Base-by-base conservation (phyloP, 78 protist species). In the slime mould (Dictyostelium discoideum) region DNA sequence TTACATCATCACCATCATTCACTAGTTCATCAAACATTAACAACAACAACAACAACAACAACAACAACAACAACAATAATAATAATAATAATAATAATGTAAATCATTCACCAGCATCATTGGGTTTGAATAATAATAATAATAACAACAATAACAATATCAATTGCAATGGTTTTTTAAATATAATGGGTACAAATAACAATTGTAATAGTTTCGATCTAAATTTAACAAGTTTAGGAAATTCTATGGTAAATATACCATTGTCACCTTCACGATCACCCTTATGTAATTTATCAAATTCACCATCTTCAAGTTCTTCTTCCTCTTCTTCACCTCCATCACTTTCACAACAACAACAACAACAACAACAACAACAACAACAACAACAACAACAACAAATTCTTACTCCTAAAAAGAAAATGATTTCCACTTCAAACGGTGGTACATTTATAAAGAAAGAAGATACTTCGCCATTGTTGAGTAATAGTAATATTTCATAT, bases 401-500 rank as follows among this genome's bases (percentile, higher is more conserved):
- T 24, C 14, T 79, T 18, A 79, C 84, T 5, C 84, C 84, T 44
- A 79, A 79, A 46, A 79, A 79, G 63, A 79, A 79, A 79, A 22
- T 37, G 26, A 16, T 79, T n/a, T 32, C n/a, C n/a, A 20, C 69
- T 5, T 20, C 69, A 60, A 60, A 60, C 20, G 26, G 69, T 16
- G 26, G 69, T 20, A 20, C 69, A 60, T 60, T 60, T 20, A 20
- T 60, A 20, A 79, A 79, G 24, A 79, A 79, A 44, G 84, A 79
- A 11, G 84, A 79, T 8, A 46, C 67, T 16, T 79, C 84, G 1
- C 84, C 84, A 40, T 42, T 46, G 8, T 44, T 79, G 32, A 24
- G 37, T 24, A 79, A 79, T 79, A 44, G 13, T 44, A 46, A n/a
- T 79, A 10, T 78, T 3, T n/a, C 22, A 3, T 18, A 76, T 39